phyloP scores from a whole-genome alignment of 1,139 yeast genomes.

The Candida pseudocylindracea region DNA sequence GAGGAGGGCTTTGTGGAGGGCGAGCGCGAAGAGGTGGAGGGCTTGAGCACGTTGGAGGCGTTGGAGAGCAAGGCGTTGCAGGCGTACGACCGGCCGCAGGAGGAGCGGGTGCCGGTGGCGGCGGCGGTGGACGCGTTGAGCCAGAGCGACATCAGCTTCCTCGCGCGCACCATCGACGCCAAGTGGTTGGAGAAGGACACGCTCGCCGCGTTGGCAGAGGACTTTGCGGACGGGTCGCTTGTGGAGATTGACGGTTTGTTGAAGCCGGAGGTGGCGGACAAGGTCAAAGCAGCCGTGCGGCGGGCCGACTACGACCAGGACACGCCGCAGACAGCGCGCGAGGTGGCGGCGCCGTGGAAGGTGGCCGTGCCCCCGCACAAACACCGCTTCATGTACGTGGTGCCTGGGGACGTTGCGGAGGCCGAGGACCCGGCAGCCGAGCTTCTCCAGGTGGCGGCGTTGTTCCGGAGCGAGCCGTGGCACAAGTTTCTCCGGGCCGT shows the following conservation, averaged over 20 bases:
- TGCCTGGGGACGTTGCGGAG: constrained; percentile 5
- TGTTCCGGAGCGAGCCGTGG: constrained; percentile 6
- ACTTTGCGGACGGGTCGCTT: constrained; percentile 45
- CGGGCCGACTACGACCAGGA: constrained; percentile 26
- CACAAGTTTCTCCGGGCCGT: constrained; percentile 28
- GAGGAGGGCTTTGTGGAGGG: constrained; percentile 71
- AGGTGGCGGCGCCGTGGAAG: constrained; percentile 62
- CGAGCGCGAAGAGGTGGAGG: constrained; percentile 57
- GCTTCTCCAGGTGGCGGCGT: constrained; percentile 6
- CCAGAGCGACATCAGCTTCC: constrained; percentile 11
- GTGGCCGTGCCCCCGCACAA: constrained; percentile 89
- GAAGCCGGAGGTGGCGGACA: constrained; percentile 25
- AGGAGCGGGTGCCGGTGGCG: constrained; percentile 13
- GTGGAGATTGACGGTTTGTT: constrained; percentile 47
- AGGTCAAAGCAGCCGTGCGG: constrained; percentile 25
- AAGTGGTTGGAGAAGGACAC: constrained; percentile 22
- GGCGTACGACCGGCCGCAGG: constrained; percentile 67
- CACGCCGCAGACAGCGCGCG: constrained; percentile 34
- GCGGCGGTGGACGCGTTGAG: constrained; percentile 9
- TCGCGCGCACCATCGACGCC: constrained; percentile 32
- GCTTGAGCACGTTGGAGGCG: constrained; percentile 60
- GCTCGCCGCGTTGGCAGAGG: constrained; percentile 18
- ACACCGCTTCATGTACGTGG: constrained; percentile 67
- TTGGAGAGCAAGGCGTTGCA: constrained; percentile 55
- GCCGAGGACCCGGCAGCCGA: constrained; percentile 1